phyloP scores from a whole-genome alignment of 2,329 filamentous ascomycete genomes.

The Neopestalotiopsis rosae region DNA sequence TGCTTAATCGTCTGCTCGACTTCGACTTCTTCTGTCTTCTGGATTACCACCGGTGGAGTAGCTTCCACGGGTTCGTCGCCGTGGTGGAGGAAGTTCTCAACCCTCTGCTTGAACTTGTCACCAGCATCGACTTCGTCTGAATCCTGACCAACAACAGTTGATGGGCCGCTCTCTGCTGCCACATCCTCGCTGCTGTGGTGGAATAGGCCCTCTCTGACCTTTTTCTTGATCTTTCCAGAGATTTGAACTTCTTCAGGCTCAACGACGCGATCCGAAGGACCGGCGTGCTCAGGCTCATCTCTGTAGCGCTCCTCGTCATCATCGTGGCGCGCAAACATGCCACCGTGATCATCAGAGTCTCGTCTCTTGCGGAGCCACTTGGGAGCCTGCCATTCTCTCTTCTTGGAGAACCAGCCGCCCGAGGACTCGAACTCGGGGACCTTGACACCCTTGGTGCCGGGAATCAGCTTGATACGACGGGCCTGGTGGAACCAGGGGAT shows the following conservation, averaged over 20 bases:
- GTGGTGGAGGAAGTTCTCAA: neutral
- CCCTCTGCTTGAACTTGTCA: neutral
- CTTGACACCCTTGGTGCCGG: conserved; percentile 35
- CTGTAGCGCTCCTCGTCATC: conserved; percentile 21
- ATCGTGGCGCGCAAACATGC: conserved; percentile 16
- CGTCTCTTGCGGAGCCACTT: neutral
- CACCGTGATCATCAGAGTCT: neutral
- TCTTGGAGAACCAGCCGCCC: conserved; percentile 5
- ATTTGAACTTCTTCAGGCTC: conserved; percentile 28
- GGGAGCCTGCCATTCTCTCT: conserved; percentile 4
- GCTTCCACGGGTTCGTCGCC: neutral
- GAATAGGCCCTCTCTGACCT: conserved; percentile 10
- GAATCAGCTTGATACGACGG: conserved; percentile 22
- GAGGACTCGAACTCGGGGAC: conserved; percentile 21
- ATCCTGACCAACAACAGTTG: neutral
- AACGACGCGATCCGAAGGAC: conserved; percentile 17
- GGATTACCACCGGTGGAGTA: neutral
- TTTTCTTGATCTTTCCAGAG: conserved; percentile 26
- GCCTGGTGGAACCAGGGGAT: conserved; percentile 28
- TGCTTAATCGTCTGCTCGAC: neutral
- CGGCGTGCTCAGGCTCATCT: conserved; percentile 23
- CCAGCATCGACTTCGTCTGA: neutral
- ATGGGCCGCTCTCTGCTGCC: neutral
- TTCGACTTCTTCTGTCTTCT: neutral
- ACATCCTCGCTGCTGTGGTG: neutral